Evolutionary conservation across 805 yeast species (phyloP), one percentile per base, ranked within the genome.

Genomic region (Yarrowia keelungensis): DNA sequence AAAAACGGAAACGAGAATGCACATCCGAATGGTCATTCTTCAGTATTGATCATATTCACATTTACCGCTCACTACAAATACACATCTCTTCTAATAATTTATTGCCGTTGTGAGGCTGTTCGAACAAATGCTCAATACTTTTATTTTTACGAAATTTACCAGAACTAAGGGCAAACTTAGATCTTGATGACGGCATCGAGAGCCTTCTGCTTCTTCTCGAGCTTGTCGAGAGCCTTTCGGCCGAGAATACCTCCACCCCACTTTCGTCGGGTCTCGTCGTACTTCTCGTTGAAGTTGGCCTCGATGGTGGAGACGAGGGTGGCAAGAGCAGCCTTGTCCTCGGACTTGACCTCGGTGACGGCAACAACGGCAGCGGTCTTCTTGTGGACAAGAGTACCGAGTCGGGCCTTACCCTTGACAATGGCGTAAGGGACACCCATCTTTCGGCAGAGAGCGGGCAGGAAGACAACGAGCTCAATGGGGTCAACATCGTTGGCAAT

Each of bases 211-310:
- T 82, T 88, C 89, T 90, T 91, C 77, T 87, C 93, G 74, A 82
- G 80, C 86, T 89, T 91, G 80, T 88, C 95, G 79, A 86, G 87
- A 79, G 98, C 92, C 87, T 94, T 95, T 77, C 90, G 85, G 83
- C 98, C 97, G 87, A 95, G 85, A 83, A 92, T 81, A 87, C 99
- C 99, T 87, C 99, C 99, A 87, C 98, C 98, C 99, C 99, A 94
- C 89, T 92, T 97, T 86, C 91, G 92, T 88, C 96, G 94, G 81
- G 86, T 80, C 77, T 95, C 98, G 80, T 94, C 98, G 90, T 89
- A 91, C 85, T 92, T 91, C 81, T 91, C 97, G 77, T 83, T 82
- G 84, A 89, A 94, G 95, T 92, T 92, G 76, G 97, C 89, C 85
- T 92, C 88, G 83, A 94, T 87, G 79, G 98, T 89, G 70, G 97